Evolutionary conservation across 1,284 basidiomycete species (phyloP).

Genomic region (Naganishia albida): DNA sequence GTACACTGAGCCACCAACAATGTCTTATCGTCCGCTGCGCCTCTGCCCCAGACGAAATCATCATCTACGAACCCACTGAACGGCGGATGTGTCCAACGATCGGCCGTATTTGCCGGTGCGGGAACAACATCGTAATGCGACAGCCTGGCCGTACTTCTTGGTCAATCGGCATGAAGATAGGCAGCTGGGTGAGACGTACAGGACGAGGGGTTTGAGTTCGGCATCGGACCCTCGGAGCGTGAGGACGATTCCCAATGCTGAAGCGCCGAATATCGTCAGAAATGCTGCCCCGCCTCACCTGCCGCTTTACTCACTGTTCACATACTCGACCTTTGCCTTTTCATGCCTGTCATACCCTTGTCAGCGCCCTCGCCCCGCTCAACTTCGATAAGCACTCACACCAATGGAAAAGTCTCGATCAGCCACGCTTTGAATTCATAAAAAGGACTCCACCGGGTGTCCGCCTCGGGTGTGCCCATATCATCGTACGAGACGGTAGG

Average conservation of each 20-base stretch:
- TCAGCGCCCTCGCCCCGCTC: neutral
- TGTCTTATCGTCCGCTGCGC: slow-evolving; percentile 51
- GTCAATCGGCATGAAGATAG: neutral
- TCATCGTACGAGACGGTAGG: slow-evolving; percentile 51
- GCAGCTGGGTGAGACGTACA: slow-evolving; percentile 36
- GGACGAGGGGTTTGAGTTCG: slow-evolving; percentile 55
- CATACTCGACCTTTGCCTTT: slow-evolving; percentile 49
- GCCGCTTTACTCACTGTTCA: slow-evolving; percentile 49
- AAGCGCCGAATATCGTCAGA: neutral
- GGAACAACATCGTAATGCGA: slow-evolving; percentile 55
- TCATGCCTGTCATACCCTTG: slow-evolving; percentile 34
- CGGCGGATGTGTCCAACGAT: slow-evolving; percentile 52
- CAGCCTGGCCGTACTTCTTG: slow-evolving; percentile 37
- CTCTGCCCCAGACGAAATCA: slow-evolving; percentile 51
- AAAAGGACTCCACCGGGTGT: slow-evolving; percentile 52
- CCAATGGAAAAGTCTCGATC: slow-evolving; percentile 46
- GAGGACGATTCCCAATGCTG: slow-evolving; percentile 55
- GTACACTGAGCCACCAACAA: slow-evolving; percentile 54
- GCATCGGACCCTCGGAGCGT: slow-evolving; percentile 56
- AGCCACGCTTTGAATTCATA: slow-evolving; percentile 51
- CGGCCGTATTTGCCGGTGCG: slow-evolving; percentile 45
- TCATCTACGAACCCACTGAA: slow-evolving; percentile 52
- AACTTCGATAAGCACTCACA: slow-evolving; percentile 35
- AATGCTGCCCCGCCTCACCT: neutral
- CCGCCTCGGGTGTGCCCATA: slow-evolving; percentile 51